A percentile compares a stretch with the other conserved stretches of the same genome.
Conservation (phyloP, 768 basidiomycete species). For the Leccinum longicurvipes region DNA sequence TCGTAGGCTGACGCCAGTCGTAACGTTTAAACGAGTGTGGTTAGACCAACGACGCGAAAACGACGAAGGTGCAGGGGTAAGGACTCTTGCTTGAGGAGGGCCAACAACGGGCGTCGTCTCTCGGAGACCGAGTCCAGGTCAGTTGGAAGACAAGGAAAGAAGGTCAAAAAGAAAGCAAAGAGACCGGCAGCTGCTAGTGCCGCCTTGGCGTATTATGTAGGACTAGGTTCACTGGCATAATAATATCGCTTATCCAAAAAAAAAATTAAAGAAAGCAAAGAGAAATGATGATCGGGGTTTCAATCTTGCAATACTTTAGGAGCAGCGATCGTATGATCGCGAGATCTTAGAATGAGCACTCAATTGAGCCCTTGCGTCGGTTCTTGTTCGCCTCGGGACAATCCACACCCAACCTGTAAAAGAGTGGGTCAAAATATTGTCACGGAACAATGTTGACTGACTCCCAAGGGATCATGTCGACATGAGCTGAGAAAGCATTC, state of each 20-base stretch:
- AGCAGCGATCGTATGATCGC: neutral
- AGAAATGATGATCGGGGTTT: too few relatives aligned
- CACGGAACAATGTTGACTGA: neutral
- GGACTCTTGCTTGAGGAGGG: neutral
- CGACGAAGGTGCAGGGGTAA: constrained; percentile 5
- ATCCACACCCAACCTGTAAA: neutral
- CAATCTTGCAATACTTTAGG: neutral
- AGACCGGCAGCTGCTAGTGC: too few relatives aligned
- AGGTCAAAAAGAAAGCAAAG: neutral
- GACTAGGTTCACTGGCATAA: too few relatives aligned
- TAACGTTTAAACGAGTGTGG: constrained; percentile 12
- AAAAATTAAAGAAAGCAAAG: too few relatives aligned
- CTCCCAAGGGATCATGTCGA: too few relatives aligned
- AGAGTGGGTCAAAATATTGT: neutral
- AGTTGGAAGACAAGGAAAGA: neutral
- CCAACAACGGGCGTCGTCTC: neutral
- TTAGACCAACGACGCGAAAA: constrained; percentile 4
- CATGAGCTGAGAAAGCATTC: too few relatives aligned
- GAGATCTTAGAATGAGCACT: too few relatives aligned
- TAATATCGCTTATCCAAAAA: too few relatives aligned
- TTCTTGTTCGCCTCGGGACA: neutral
- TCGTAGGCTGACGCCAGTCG: neutral
- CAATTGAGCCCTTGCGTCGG: neutral
- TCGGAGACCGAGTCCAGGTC: neutral
- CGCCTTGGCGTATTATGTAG: too few relatives aligned